Base-by-base conservation (phyloP, 202 grass and related monocot genomes). In the Schoenoplectus tabernaemontani region DNA sequence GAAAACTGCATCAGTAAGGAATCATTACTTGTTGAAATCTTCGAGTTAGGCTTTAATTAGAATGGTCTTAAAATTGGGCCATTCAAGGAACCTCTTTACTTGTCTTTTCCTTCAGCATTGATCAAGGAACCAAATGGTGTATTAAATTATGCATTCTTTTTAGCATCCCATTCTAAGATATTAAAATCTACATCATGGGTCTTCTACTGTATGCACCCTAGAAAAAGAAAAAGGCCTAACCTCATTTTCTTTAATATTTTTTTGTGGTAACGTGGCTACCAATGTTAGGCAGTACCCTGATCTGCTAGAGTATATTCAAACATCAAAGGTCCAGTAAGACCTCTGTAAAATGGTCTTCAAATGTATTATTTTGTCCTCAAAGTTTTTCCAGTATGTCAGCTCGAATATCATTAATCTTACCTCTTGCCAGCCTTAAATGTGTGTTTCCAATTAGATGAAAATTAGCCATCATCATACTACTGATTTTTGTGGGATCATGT, bases 1-100 rank as follows among this genome's bases (percentile, higher is more conserved):
- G 85, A 92, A 85, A 78, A 98, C 91, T 82, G 95, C 95, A 66
- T 90, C 91, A 77, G 95, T 98, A 87, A 94, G 91, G 81, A 85
- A 57, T 64, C 23, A 17, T 72, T 85, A 83, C 82, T 13, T 65
- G 13, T 39, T 43, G 28, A 57, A 46, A 41, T 64, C 2, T 64
- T 51, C 8, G 4, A 46, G 44, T 54, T 23, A 78, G 37, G n/a
- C 9, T 78, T 38, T 60, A 9, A 4, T 26, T 42, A 22, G 13
- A 76, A 54, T 56, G 8, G 37, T 68, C 15, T 43, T 68, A 68
- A 22, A 68, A n/a, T 68, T 23, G 38, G 38, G 10, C n/a, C 38
- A 68, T 72, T 72, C 67, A 26, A 17, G 20, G 11, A 72, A 48
- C 10, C 22, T 57, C 10, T 62, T 62, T 62, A 12, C 59, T 50